A percentile compares a stretch with the other conserved stretches of the same genome.
Evolutionary conservation across 2,329 filamentous ascomycete genomes (phyloP).

Genomic region (Fusarium globosum): DNA sequence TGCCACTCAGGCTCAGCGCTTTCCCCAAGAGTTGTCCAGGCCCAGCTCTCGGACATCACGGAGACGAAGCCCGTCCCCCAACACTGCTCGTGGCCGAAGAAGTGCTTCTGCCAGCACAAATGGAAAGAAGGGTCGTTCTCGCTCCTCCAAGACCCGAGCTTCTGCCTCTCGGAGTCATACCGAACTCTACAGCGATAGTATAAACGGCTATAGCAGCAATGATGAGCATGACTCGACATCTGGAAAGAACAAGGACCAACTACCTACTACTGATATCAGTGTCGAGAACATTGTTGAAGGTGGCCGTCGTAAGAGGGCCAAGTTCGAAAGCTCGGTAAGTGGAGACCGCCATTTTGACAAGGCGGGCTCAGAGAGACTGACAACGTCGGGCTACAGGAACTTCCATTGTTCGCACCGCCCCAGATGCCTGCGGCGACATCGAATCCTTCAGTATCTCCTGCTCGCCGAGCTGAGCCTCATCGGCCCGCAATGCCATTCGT

Average conservation of each 20-base stretch:
- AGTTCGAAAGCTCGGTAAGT: conserved; percentile 96
- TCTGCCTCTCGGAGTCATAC: conserved; percentile 57
- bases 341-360: conserved; percentile 40
- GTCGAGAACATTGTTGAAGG: conserved; percentile 98
- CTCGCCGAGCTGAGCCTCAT: conserved; percentile 80
- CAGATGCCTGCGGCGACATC: conserved; percentile 95
- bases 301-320: conserved; percentile 92
- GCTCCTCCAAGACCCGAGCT: conserved; percentile 75
- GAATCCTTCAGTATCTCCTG: conserved; percentile 95
- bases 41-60: conserved; percentile 77
- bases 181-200: conserved; percentile 73
- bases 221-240: conserved; percentile 80
- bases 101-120: conserved; percentile 76
- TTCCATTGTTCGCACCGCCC: conserved; percentile 92
- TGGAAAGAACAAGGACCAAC: conserved; percentile 83
- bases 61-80: conserved; percentile 82
- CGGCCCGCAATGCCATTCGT: conserved; percentile 80
- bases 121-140: conserved; percentile 74
- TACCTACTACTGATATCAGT: conserved; percentile 96
- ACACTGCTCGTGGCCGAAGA: conserved; percentile 74
- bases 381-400: conserved; percentile 72
- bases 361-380: conserved; percentile 40
- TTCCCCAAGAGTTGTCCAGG: conserved; percentile 71
- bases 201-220: conserved; percentile 86
- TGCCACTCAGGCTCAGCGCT: conserved; percentile 60